Base-by-base conservation (phyloP, 257 asterid species). In the Petunia secreta region DNA sequence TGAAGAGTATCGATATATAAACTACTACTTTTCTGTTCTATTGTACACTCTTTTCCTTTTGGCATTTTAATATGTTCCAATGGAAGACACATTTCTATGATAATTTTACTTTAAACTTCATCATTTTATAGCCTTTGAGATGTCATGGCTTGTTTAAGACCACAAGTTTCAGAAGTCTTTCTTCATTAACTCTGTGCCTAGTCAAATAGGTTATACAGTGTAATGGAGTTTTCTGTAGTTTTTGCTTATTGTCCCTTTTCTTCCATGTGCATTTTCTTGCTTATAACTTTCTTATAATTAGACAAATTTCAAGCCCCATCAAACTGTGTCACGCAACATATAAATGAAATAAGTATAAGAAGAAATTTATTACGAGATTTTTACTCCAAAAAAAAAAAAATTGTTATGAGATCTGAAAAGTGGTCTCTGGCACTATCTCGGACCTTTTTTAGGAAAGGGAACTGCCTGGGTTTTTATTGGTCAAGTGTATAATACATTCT, bases 261-360 rank as follows among this genome's bases (percentile, higher is more conserved):
- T 25, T 48, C 10, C 59, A 10, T 71, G 44, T 40, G 2, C 58
- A 46, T 69, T 68, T 13, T 44, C 16, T 44, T 44, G 76, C n/a
- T 10, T 71, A 1, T 36, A 48, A 48, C 41, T 34, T 71, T 71
- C 77, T 48, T 48, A 34, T 48, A 25, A 38, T 48, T 48, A 11
- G 10, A 34, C 11, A 6, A 71, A 71, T 11, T 48, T 69, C 39
- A 13, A 63, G 68, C 76, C 46, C 76, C 58, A 69, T 69, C 55
- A 57, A 16, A 44, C 58, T 40, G 43, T 57, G 16, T 3, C 8
- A 68, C 16, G n/a, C 11, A 16, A 16, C 16, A 16, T 44, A 46
- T 16, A 69, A 44, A 37, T 25, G 25, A 71, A 71, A 71, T 25
- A 52, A 10, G 57, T 52, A 52, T 52, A 52, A 52, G 11, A 52